Evolutionary conservation across 345 rosid genomes (phyloP), one percentile per base, ranked within the genome.

Genomic region (Lepidium aucheri): DNA sequence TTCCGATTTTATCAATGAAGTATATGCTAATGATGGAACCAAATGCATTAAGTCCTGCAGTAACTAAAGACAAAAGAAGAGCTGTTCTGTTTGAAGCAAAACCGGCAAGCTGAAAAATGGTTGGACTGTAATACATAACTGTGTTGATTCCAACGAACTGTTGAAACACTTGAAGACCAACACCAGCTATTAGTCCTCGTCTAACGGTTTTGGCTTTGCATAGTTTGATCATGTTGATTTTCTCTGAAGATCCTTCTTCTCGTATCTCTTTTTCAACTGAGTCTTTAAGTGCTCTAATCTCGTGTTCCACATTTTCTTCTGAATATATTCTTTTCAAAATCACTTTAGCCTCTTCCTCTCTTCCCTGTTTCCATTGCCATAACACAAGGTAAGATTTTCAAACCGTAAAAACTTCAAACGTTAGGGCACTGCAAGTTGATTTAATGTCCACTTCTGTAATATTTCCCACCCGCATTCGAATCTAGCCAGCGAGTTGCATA

Each of bases 131-230:
- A 42, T 91, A 91, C 98, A 91, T 89, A 59, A 89, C 92, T 0
- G 98, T 89, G 72, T 91, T 91, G 61, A 89, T 91, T 50, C 96
- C 98, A 17, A 89, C 95, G 64, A 87, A 89, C 56, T 92, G 98
- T 68, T 89, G 98, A 80, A 81, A 85, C 67, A 89, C 82, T 76
- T 83, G 89, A 65, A 92, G 86, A 33, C 90, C 92, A 54, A 92
- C 88, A 26, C 98, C 98, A 7, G 96, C 98, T 30, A 71, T 35
- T 11, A 89, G 86, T 35, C 95, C 98, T 66, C 95, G 79, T 59
- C 98, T 84, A 35, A 89, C 95, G 2, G 85, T 80, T 69, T 57
- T 83, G 40, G 92, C 71, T 71, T 83, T 80, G 63, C 58, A 45
- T 28, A 91, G 78, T 66, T 84, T 84, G 20, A 60, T 44, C 2